Percentiles rank a stretch among this genome's conserved stretches.
Conservation (phyloP, 257 asterid species). For the Plantago major region DNA sequence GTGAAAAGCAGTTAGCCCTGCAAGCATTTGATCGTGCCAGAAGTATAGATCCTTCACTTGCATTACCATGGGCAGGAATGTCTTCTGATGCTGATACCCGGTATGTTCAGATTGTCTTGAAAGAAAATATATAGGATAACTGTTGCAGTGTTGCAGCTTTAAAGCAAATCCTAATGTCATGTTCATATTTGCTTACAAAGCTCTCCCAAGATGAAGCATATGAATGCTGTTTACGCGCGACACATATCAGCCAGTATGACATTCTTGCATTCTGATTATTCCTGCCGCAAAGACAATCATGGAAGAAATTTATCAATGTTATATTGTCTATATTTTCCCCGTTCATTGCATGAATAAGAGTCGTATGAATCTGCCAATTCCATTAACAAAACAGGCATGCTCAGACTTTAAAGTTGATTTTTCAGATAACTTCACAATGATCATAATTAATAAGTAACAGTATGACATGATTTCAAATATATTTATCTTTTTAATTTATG, state of each 20-base stretch:
- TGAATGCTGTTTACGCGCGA: conserved; percentile 87
- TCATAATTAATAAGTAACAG: too few species aligned
- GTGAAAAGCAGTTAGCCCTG: conserved; percentile 70
- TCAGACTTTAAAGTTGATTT: too few species aligned
- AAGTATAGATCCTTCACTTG: conserved; percentile 97
- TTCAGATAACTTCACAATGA: too few species aligned
- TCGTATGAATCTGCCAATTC: neutral
- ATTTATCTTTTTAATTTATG: too few species aligned
- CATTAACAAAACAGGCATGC: too few species aligned
- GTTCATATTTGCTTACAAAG: conserved; percentile 44
- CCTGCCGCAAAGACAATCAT: neutral
- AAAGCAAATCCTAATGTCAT: conserved; percentile 8
- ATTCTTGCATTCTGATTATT: conserved; percentile 19
- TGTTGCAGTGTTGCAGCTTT: conserved; percentile 1
- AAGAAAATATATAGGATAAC: conserved; percentile 6
- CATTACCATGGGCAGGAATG: conserved; percentile 99
- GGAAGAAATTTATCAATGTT: neutral
- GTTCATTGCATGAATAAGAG: neutral
- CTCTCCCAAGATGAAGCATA: conserved; percentile 82
- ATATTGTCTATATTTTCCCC: neutral
- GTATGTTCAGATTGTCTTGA: conserved; percentile 33
- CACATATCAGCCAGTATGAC: conserved; percentile 74
- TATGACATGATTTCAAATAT: too few species aligned
- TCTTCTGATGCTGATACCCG: conserved; percentile 87
- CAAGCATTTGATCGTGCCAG: conserved; percentile 95